These are phyloP conservation scores for Vigna unguiculata DNA, from an alignment of 306 rosid genomes.

Conservation along the genomic window DNA sequence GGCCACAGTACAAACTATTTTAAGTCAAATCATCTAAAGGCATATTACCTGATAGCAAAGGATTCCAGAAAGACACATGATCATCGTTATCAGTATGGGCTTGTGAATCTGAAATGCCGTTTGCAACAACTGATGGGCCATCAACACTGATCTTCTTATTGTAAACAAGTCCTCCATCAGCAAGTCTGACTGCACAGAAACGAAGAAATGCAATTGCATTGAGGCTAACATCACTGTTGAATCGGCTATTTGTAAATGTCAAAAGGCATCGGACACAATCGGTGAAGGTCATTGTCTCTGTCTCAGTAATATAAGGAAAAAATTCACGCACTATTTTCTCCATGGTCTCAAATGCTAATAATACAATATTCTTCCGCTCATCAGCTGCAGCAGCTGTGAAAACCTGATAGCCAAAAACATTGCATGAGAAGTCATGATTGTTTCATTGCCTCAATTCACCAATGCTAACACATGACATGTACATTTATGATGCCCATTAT, in stretches of 20 bases:
- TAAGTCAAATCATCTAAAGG: constrained; percentile 37
- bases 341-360: constrained; percentile 97
- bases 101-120: constrained; percentile 54
- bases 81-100: constrained; percentile 73
- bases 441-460: constrained; percentile 29
- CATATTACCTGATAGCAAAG: constrained; percentile 84
- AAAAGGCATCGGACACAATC: constrained; percentile 97
- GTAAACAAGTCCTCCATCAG: constrained; percentile 95
- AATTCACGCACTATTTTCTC: constrained; percentile 97
- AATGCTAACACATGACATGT: constrained; percentile 28
- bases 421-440: constrained; percentile 44
- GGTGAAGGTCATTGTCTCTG: constrained; percentile 93
- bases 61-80: constrained; percentile 87
- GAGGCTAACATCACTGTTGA: constrained; percentile 98
- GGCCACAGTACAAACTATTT: constrained; percentile 23
- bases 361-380: constrained; percentile 88
- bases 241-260: constrained; percentile 94
- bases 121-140: constrained; percentile 51
- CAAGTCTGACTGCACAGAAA: constrained; percentile 97
- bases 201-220: constrained; percentile 99
- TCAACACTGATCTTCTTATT: constrained; percentile 63
- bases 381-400: constrained; percentile 98
- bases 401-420: constrained; percentile 70
- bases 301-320: constrained; percentile 97
- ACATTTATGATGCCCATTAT: constrained; percentile 9